Percentiles rank a stretch among this genome's conserved stretches.
Evolutionary conservation across 1,284 basidiomycete genomes (phyloP).

Genomic region (Testicularia cyperi): DNA sequence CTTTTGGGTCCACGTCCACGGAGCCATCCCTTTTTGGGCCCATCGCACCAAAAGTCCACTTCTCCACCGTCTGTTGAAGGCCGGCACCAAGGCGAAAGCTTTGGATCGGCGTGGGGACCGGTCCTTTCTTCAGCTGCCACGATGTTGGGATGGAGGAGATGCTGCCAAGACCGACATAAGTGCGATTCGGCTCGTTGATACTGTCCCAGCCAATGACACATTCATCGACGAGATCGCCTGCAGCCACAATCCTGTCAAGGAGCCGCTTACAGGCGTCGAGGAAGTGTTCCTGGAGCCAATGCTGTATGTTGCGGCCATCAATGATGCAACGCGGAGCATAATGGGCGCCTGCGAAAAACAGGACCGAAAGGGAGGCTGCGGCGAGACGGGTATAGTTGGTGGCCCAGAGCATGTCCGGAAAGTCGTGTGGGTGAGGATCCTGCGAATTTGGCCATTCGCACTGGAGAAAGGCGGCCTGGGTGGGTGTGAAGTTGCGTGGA

Average conservation of each 20-base stretch:
- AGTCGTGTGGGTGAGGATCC: constrained; percentile 69
- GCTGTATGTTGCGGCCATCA: constrained; percentile 89
- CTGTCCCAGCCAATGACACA: constrained; percentile 96
- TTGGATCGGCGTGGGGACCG: constrained; percentile 81
- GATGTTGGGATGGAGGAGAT: constrained; percentile 55
- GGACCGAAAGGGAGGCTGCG: constrained; percentile 84
- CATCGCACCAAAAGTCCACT: constrained; percentile 76
- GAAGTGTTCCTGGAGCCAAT: constrained; percentile 85
- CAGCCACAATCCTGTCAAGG: constrained; percentile 72
- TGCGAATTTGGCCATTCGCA: constrained; percentile 76
- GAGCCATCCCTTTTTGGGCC: constrained; percentile 76
- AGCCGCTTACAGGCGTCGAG: constrained; percentile 75
- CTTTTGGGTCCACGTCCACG: constrained; percentile 80
- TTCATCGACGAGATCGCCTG: constrained; percentile 75
- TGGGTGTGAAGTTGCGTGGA: constrained; percentile 78
- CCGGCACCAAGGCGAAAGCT: constrained; percentile 86
- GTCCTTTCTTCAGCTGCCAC: constrained; percentile 71
- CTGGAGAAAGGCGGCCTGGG: constrained; percentile 82
- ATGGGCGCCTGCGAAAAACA: constrained; percentile 88
- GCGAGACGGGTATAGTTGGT: constrained; percentile 90
- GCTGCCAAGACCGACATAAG: constrained; percentile 76
- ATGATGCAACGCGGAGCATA: constrained; percentile 89
- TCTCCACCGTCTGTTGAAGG: constrained; percentile 76
- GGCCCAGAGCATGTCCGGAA: constrained; percentile 92
- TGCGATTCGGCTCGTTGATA: constrained; percentile 90